Evolutionary conservation across 768 basidiomycete species (phyloP).

Genomic region (Amanita brunnescens): DNA sequence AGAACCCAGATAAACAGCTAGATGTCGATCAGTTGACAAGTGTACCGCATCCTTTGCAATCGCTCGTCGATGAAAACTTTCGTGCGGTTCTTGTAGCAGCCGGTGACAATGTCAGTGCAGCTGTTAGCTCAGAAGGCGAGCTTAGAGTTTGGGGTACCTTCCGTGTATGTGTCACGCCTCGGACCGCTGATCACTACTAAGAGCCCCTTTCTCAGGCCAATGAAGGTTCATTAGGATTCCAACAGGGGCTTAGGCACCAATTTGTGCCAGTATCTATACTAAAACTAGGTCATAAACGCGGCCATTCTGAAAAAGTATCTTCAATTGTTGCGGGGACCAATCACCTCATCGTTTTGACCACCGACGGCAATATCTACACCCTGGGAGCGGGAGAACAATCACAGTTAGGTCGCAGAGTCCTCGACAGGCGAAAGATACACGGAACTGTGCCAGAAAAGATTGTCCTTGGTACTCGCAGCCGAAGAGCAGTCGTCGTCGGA

Average conservation of each 20-base stretch:
- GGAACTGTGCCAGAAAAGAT: conserved; percentile 87
- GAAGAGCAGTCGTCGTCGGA: conserved; percentile 57
- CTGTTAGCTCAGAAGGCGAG: conserved; percentile 71
- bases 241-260: conserved; percentile 56
- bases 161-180: conserved; percentile 47
- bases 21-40: conserved; percentile 47
- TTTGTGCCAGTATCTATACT: conserved; percentile 56
- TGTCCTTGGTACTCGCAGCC: conserved; percentile 56
- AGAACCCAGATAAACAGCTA: conserved; percentile 48
- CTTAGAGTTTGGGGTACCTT: conserved; percentile 87
- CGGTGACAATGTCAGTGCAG: conserved; percentile 85
- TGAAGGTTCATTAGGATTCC: conserved; percentile 83
- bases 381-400: conserved; percentile 90
- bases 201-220: conserved; percentile 37
- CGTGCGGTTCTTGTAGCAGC: conserved; percentile 75
- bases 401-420: conserved; percentile 85
- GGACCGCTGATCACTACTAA: conserved; percentile 3
- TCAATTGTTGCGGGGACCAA: conserved; percentile 78
- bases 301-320: conserved; percentile 62
- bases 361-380: conserved; percentile 78
- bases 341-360: conserved; percentile 84
- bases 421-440: conserved; percentile 82
- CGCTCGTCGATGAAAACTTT: conserved; percentile 71
- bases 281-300: conserved; percentile 49
- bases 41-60: conserved; percentile 57